A percentile compares a stretch with the other conserved stretches of the same genome.
Conservation (phyloP, 2,329 filamentous ascomycete genomes). For the Aspergillus sp. region DNA sequence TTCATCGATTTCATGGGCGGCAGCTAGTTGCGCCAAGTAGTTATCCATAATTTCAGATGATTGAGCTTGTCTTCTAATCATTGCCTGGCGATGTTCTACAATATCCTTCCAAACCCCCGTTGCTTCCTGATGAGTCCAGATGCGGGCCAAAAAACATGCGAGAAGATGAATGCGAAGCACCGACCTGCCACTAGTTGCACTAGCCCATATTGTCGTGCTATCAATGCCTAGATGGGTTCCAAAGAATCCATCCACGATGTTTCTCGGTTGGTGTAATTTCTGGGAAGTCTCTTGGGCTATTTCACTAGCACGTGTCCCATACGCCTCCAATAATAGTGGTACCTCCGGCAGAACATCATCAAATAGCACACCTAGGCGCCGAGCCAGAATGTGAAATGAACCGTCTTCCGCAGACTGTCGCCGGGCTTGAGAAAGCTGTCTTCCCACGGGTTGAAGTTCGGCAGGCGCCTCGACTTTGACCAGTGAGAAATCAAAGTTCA, state of each 20-base stretch:
- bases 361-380: constrained; percentile 46
- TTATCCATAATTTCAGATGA: not conserved
- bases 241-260: constrained; percentile 11
- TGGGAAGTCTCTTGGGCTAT: constrained; percentile 1
- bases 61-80: not conserved
- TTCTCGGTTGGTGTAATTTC: not conserved
- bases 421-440: constrained; percentile 31
- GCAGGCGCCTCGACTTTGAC: constrained; percentile 44
- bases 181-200: constrained; percentile 5
- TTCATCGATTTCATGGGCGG: constrained; percentile 6
- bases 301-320: constrained; percentile 14
- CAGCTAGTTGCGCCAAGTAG: constrained; percentile 4
- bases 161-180: constrained; percentile 12
- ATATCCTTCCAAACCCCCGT: constrained; percentile 12
- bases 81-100: constrained; percentile 2
- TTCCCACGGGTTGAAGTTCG: constrained; percentile 39
- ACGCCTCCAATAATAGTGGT: constrained; percentile 35
- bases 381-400: constrained; percentile 38
- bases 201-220: constrained; percentile 14
- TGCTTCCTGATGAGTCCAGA: constrained; percentile 12
- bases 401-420: constrained; percentile 43
- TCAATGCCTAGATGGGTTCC: constrained; percentile 11
- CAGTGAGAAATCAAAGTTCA: constrained; percentile 50
- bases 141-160: constrained; percentile 13
- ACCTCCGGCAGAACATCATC: constrained; percentile 33